These are phyloP conservation scores for Claviceps citrina DNA, from an alignment of 2,329 filamentous ascomycete species.

Conservation along the genomic window DNA sequence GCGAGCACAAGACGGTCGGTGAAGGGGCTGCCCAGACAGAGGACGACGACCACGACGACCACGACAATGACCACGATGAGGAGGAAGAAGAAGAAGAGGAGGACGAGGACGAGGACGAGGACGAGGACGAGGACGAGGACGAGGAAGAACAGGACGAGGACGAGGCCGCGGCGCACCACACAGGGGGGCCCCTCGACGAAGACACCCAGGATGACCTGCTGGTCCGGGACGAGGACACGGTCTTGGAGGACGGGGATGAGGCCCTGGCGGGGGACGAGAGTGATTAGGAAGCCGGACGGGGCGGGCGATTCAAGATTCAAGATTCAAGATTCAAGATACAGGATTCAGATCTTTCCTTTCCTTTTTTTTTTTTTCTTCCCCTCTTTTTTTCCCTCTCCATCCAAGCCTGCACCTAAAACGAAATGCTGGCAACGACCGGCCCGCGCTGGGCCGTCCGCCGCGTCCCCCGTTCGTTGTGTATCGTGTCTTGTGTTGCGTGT, in stretches of 20 bases:
- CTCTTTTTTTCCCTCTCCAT: too few species aligned
- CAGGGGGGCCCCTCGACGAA: too few species aligned
- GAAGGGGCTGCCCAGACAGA: constrained; percentile 13
- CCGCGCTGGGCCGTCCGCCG: too few species aligned
- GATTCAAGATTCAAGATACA: background rate
- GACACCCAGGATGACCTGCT: too few species aligned
- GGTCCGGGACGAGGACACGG: constrained; percentile 25
- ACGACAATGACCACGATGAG: constrained; percentile 26
- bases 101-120: constrained; percentile 21
- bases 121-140: constrained; percentile 30
- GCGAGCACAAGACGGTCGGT: constrained; percentile 15
- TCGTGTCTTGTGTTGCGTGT: too few species aligned
- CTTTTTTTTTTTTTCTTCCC: too few species aligned
- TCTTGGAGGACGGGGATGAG: constrained; percentile 37
- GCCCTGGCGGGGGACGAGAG: constrained; percentile 48
- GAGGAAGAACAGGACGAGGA: constrained; percentile 29
- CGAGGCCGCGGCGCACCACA: too few species aligned
- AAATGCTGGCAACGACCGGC: too few species aligned
- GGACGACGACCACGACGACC: constrained; percentile 24
- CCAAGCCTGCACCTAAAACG: too few species aligned
- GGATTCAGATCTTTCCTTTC: too few species aligned
- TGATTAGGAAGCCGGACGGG: constrained; percentile 23
- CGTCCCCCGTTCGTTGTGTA: too few species aligned
- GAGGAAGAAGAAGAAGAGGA: constrained; percentile 29
- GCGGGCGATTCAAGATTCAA: background rate